Evolutionary conservation across 2,329 filamentous ascomycete genomes (phyloP), one percentile per base, ranked within the genome.

Genomic region (Rutstroemia sp.): DNA sequence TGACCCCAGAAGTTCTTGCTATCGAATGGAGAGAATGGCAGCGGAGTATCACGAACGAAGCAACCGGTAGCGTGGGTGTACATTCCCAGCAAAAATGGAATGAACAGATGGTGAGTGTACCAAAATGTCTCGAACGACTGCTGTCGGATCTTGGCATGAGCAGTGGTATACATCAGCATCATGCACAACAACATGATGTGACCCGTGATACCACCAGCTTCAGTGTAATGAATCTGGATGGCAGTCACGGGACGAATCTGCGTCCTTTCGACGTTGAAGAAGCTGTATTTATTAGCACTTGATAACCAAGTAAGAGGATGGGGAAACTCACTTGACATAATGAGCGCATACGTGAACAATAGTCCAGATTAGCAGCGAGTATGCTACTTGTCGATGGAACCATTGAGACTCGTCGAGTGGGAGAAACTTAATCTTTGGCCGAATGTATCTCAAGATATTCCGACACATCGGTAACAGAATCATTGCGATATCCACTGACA

Each of bases 171-270:
- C 80, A 99, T 99, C 61, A 99, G 75, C 61, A 99, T 76, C 94
- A 99, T 99, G 79, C 92, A 97, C n/a, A 99, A 79, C 25, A 97
- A 81, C 94, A 99, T 99, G 61, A 96, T 81, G 72, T 99, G 94
- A 6, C 94, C 94, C 2, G 94, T 99, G 61, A 97, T 88, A 59
- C 94, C 94, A 67, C 90, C 92, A 50, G 91, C 82, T 69, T 96
- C 82, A 1, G 83, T 81, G 71, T 96, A 99, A 72, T 97, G 94
- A 62, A 97, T 96, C 68, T 97, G 80, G 6, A 97, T 73, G 3
- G 94, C 94, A 3, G 84, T 83, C 48, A 88, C 81, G 2, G 87
- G 86, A 52, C 94, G 86, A 54, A 96, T 81, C 70, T 96, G 90
- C 0, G 79, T 82, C 65, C 83, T 82, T 72, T 99, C 94, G 61